A percentile compares a stretch with the other conserved stretches of the same genome.
phyloP scores from a whole-genome alignment of 2,329 filamentous ascomycete genomes.

The Aspergillus piperis region DNA sequence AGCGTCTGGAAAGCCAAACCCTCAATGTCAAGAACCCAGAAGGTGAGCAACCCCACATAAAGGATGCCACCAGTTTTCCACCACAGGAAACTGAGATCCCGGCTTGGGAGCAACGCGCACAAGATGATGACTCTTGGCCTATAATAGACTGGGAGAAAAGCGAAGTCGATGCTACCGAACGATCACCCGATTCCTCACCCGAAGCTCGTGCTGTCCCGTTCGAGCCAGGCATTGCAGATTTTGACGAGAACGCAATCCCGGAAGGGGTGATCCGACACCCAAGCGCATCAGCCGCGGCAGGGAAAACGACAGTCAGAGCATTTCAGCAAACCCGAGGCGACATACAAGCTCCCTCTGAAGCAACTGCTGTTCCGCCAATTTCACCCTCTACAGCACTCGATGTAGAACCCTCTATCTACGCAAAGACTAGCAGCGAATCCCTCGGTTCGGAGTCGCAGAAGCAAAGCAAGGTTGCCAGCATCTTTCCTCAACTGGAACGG shows the following conservation, averaged over 20 bases:
- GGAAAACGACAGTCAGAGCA: slow-evolving; percentile 32
- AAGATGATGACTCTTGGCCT: slow-evolving; percentile 39
- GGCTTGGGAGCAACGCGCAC: slow-evolving; percentile 7
- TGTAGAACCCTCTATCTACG: background rate
- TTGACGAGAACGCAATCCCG: slow-evolving; percentile 29
- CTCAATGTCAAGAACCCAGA: slow-evolving; percentile 5
- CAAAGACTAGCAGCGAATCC: slow-evolving; percentile 18
- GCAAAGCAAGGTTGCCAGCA: slow-evolving; percentile 33
- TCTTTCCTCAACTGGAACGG: slow-evolving; percentile 41
- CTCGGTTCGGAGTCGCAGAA: slow-evolving; percentile 18
- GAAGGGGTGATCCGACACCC: slow-evolving; percentile 23
- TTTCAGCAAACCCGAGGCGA: slow-evolving; percentile 18
- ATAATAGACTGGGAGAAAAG: slow-evolving; percentile 40
- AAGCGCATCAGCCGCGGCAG: slow-evolving; percentile 9
- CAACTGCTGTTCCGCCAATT: background rate
- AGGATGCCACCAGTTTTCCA: background rate
- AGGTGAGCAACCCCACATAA: slow-evolving; percentile 5
- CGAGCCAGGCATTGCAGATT: slow-evolving; percentile 31
- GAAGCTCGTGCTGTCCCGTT: slow-evolving; percentile 26
- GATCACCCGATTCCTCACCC: slow-evolving; percentile 24
- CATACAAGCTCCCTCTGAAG: background rate
- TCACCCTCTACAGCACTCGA: slow-evolving; percentile 15
- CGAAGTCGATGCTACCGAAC: slow-evolving; percentile 26
- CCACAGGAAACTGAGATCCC: slow-evolving; percentile 13
- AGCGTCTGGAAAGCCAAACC: slow-evolving; percentile 22